Percentiles rank a stretch among this genome's conserved stretches.
phyloP scores from a whole-genome alignment of 1,284 basidiomycete genomes.

The Fomitopsis schrenkii region DNA sequence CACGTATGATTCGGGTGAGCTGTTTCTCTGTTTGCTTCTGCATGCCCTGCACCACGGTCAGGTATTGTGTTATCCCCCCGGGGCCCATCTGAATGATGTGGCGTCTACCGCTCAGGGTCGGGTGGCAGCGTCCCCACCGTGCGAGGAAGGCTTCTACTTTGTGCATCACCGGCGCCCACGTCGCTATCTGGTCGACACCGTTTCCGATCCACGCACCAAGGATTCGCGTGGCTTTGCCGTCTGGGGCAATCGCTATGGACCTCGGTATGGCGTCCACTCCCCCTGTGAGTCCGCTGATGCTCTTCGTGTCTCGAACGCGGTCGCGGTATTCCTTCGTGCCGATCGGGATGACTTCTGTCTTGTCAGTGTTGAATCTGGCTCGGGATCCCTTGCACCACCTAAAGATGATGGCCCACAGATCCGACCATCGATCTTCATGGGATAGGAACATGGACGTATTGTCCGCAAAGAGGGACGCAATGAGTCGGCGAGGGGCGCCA shows the following conservation, averaged over 20 bases:
- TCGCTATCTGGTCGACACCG: neutral
- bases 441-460: conserved; percentile 6
- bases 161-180: conserved; percentile 20
- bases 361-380: conserved; percentile 4
- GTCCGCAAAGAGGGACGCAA: neutral
- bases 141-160: conserved; percentile 10
- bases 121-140: conserved; percentile 15
- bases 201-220: conserved; percentile 19
- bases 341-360: conserved; percentile 4
- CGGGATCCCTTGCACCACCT: neutral
- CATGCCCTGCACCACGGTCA: conserved; percentile 15
- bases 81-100: conserved; percentile 20
- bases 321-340: neutral
- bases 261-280: neutral
- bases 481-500: neutral
- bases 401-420: neutral
- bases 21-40: conserved; percentile 8
- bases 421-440: neutral
- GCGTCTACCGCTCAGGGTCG: conserved; percentile 14
- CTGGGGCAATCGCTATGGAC: conserved; percentile 14
- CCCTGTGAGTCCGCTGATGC: neutral
- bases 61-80: conserved; percentile 16
- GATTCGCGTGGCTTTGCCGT: conserved; percentile 19
- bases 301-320: neutral
- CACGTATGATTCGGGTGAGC: neutral